A percentile compares a stretch with the other conserved stretches of the same genome.
These are phyloP conservation scores for Phytopythium vexans DNA, from an alignment of 352 stramenopile species.

Conservation along the genomic window DNA sequence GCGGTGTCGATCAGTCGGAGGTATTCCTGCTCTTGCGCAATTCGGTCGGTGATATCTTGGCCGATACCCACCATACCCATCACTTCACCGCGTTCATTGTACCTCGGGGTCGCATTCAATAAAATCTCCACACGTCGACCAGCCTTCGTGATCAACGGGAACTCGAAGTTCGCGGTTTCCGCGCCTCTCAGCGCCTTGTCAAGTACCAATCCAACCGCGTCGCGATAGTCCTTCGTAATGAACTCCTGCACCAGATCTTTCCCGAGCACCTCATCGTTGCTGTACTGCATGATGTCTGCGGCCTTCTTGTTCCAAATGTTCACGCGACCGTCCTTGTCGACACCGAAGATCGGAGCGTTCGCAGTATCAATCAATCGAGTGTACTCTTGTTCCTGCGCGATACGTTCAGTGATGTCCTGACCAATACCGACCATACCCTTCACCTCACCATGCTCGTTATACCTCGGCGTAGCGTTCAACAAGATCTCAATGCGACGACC, in stretches of 20 bases:
- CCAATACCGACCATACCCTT: slow-evolving; percentile 68
- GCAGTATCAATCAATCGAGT: slow-evolving; percentile 30
- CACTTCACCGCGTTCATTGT: too few relatives aligned
- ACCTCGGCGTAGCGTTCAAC: slow-evolving; percentile 58
- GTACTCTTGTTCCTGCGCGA: slow-evolving; percentile 86
- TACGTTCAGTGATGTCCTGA: slow-evolving; percentile 74
- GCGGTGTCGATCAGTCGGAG: too few relatives aligned
- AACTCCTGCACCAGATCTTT: too few relatives aligned
- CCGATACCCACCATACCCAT: too few relatives aligned
- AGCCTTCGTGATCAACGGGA: slow-evolving; percentile 31
- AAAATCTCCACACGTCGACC: slow-evolving; percentile 23
- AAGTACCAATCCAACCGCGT: too few relatives aligned
- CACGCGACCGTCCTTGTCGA: slow-evolving; percentile 50
- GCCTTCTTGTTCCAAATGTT: slow-evolving; percentile 82
- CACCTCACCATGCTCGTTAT: slow-evolving; percentile 62
- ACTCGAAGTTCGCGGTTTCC: slow-evolving; percentile 38
- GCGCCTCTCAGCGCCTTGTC: too few relatives aligned
- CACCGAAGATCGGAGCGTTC: slow-evolving; percentile 42
- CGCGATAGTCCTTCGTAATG: too few relatives aligned
- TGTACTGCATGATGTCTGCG: slow-evolving; percentile 77
- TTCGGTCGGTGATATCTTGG: too few relatives aligned
- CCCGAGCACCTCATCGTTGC: too few relatives aligned
- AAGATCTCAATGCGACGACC: slow-evolving; percentile 47
- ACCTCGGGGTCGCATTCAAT: too few relatives aligned
- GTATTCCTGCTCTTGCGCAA: too few relatives aligned